Evolutionary conservation across 768 basidiomycete genomes (phyloP).

Genomic region (Coprinopsis strossmayeri): DNA sequence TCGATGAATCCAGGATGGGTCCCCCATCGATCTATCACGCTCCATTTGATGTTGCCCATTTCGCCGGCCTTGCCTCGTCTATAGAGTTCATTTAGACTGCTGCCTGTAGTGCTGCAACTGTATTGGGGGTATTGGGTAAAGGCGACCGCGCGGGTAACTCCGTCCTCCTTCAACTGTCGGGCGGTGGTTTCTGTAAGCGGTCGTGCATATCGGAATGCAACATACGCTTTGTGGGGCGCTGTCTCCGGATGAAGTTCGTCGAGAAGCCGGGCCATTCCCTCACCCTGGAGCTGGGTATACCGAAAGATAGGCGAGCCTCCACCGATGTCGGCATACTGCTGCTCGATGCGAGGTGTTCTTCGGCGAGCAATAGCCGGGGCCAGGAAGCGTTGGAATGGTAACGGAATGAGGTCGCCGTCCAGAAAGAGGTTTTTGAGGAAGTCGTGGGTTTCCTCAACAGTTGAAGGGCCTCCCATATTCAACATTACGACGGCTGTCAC

Average conservation of each 20-base stretch:
- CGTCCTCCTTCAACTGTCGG: conserved; percentile 80
- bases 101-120: conserved; percentile 96
- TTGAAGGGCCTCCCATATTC: conserved; percentile 89
- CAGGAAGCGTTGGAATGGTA: conserved; percentile 84
- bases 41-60: conserved; percentile 78
- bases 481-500: conserved; percentile 82
- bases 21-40: conserved; percentile 97
- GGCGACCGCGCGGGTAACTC: conserved; percentile 87
- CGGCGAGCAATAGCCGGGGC: conserved; percentile 87
- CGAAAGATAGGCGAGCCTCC: conserved; percentile 94
- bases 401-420: conserved; percentile 89
- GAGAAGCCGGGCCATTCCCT: conserved; percentile 81
- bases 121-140: conserved; percentile 99
- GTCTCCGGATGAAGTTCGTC: conserved; percentile 93
- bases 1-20: conserved; percentile 93
- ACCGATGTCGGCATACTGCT: conserved; percentile 92
- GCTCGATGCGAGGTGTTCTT: conserved; percentile 87
- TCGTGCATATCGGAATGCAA: conserved; percentile 90
- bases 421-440: conserved; percentile 91
- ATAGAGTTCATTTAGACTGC: conserved; percentile 91
- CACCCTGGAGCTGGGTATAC: conserved; percentile 86
- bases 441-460: conserved; percentile 90
- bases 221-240: conserved; percentile 94
- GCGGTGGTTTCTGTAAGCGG: conserved; percentile 84
- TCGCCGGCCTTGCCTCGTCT: conserved; percentile 56